These are phyloP conservation scores for Amphibolis antarctica DNA, from an alignment of 106 monocot genomes.

Conservation along the genomic window DNA sequence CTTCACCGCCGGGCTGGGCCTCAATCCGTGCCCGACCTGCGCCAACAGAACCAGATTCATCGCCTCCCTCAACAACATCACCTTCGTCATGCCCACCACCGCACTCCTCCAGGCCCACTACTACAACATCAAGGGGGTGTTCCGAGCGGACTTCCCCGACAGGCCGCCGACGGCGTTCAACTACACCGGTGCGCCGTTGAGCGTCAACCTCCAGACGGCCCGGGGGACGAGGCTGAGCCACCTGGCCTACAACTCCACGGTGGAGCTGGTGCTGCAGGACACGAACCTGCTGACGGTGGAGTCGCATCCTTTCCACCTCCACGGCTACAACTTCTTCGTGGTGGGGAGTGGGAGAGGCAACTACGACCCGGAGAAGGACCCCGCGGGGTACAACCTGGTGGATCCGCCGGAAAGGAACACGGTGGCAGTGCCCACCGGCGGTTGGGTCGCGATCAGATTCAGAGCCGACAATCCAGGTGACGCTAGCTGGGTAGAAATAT, in stretches of 20 bases:
- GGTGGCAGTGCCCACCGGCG: constrained; percentile 47
- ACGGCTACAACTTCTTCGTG: constrained; percentile 73
- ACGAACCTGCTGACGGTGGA: constrained; percentile 46
- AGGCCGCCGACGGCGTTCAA: constrained; percentile 29
- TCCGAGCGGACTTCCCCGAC: constrained; percentile 42
- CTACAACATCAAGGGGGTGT: constrained; percentile 31
- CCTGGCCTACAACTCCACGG: constrained; percentile 44
- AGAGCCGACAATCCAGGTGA: constrained; percentile 72
- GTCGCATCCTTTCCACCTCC: constrained; percentile 71
- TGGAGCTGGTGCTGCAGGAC: constrained; percentile 67
- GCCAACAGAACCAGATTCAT: constrained; percentile 19
- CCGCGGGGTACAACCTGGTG: constrained; percentile 47
- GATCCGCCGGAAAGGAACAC: constrained; percentile 70
- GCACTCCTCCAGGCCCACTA: constrained; percentile 45
- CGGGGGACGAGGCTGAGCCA: constrained; percentile 40
- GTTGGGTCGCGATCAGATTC: constrained; percentile 67
- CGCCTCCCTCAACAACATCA: constrained; percentile 45
- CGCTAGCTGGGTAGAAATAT: background rate
- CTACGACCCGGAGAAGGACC: constrained; percentile 30
- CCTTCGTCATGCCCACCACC: constrained; percentile 39
- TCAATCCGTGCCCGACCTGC: constrained; percentile 41
- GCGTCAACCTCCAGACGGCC: constrained; percentile 13
- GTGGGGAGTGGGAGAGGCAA: constrained; percentile 56
- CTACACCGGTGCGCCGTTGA: constrained; percentile 25
- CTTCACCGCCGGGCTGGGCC: constrained; percentile 46